Base-by-base conservation (phyloP, 2,329 filamentous ascomycete genomes). In the Colletotrichum sansevieriae region DNA sequence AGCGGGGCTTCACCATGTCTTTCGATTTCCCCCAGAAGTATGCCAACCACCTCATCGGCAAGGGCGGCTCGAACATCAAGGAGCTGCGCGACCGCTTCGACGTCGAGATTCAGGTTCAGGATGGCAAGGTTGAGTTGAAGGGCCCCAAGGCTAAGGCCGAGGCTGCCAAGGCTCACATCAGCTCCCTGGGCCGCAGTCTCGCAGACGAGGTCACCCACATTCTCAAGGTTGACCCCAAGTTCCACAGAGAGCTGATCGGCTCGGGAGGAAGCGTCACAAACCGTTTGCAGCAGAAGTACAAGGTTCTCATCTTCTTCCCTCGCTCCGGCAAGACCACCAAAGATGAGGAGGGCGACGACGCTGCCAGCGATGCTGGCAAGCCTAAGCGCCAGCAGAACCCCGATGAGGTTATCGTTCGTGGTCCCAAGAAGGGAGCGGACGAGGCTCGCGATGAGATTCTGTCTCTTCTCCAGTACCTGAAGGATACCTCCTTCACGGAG, bases 1-100 rank as follows among this genome's bases (percentile, higher is more conserved):
- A 98, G 81, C 92, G 95, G 68, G 94, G 93, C 51, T 97, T 95
- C 81, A 94, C 90, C 2, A 83, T 93, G 68, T 89, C 88, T 29
- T 98, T 98, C 73, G 94, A 97, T 71, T 99, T 97, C 83, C 95
- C 95, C 8, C 93, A 97, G 78, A 97, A 97, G 81, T 97, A 90
- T 76, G 94, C 95, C 71, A 97, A 97, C 79, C 92, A 97, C 77
- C 87, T 92, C 2, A 90, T 91, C 74, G 90, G 90, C 61, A 91
- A 91, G 78, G 86, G 88, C 57, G 90, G 89, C 18, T 89, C 88
- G 79, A 87, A 90, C 76, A 90, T 91, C 74, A 85, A 85, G 63
- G 89, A 91, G 74, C 81, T 92, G 43, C 85, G 88, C 54, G 90
- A 91, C 71, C 87, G 87, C 71, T 91, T 90, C 68, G 88, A 91